phyloP scores from a whole-genome alignment of 768 basidiomycete genomes.

The Mycena capillaripes region DNA sequence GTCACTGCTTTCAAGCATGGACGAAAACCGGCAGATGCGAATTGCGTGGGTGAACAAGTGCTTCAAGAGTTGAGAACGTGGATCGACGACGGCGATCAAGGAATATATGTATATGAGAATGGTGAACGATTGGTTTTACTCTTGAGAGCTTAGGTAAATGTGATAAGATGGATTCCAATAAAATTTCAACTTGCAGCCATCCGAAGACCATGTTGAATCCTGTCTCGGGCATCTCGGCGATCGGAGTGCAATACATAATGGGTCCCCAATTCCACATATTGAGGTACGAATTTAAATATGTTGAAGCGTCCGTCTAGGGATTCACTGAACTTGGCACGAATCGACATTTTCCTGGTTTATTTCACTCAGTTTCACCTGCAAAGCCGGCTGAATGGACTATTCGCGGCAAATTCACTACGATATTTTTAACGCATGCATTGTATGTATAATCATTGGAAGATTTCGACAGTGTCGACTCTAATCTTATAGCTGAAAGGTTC shows the following conservation, averaged over 20 bases:
- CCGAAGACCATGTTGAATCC: not conserved
- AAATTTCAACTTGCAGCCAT: not conserved
- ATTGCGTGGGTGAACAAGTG: not conserved
- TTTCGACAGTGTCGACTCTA: constrained; percentile 11
- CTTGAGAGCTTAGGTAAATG: not conserved
- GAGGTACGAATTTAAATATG: not conserved
- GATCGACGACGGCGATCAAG: not conserved
- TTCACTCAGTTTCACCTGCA: not conserved
- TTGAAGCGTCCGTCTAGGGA: not conserved
- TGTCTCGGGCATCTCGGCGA: not conserved
- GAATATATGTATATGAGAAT: not conserved
- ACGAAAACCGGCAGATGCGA: not conserved
- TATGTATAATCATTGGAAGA: constrained; percentile 11
- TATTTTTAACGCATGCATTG: constrained; percentile 1
- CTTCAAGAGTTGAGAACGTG: not conserved
- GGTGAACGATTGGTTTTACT: not conserved
- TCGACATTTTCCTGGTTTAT: not conserved
- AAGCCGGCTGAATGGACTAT: constrained; percentile 8
- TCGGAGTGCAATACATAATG: not conserved
- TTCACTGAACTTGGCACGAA: not conserved
- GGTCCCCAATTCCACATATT: not conserved
- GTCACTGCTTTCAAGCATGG: not conserved
- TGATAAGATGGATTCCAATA: not conserved
- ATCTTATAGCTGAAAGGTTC: constrained; percentile 6
- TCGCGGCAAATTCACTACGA: constrained; percentile 5